These are phyloP conservation scores for Geotrichum reessii DNA, from an alignment of 1,139 yeast genomes.

Conservation along the genomic window DNA sequence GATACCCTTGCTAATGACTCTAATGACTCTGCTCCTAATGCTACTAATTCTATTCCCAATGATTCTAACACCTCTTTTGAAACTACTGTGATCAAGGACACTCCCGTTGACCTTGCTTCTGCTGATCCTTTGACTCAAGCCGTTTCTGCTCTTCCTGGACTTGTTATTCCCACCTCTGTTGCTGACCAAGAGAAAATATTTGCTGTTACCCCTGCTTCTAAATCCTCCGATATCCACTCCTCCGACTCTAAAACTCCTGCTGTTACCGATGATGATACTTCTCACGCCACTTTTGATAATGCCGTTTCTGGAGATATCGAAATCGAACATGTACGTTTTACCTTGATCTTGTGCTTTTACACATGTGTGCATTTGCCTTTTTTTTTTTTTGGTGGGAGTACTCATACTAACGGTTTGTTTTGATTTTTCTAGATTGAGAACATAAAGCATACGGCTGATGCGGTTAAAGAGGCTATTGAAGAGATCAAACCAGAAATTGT, in stretches of 20 bases:
- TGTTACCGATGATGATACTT: constrained; percentile 2
- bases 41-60: background rate
- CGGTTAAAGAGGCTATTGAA: background rate
- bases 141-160: constrained; percentile 16
- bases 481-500: background rate
- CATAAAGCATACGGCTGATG: background rate
- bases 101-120: background rate
- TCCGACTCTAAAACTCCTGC: background rate
- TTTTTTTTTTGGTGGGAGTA: background rate
- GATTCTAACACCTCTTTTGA: constrained; percentile 1
- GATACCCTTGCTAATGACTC: constrained; percentile 4
- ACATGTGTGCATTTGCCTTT: background rate
- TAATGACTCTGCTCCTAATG: background rate
- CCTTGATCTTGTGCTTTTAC: background rate
- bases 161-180: constrained; percentile 11
- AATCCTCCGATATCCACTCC: background rate
- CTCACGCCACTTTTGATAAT: background rate
- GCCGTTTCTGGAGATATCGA: constrained; percentile 1
- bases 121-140: constrained; percentile 9
- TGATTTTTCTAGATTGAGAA: constrained; percentile 4
- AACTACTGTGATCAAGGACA: constrained; percentile 11
- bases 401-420: background rate
- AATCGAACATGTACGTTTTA: constrained; percentile 6
- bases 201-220: background rate
- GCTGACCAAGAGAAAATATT: constrained; percentile 3